Base-by-base conservation (phyloP, 2,329 filamentous ascomycete genomes). In the Apiospora malaysiana region DNA sequence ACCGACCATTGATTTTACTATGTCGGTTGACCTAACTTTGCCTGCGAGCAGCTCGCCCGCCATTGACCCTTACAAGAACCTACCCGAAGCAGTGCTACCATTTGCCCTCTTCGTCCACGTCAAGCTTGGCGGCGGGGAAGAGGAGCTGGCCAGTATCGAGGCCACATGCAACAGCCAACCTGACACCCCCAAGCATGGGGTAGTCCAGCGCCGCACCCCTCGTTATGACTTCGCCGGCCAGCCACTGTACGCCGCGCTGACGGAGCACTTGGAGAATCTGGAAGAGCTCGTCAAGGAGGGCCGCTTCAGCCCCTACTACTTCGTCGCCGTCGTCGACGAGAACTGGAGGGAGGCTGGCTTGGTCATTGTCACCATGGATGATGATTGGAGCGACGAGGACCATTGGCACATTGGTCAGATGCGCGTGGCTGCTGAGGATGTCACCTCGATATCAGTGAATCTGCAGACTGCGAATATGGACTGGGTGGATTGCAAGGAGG, bases 41-140 rank as follows among this genome's bases (percentile, higher is more conserved):
- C 63, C 63, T 7, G 40, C 10, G 40, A 45, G 40, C 63, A 43
- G 40, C 6, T 66, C 40, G n/a, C 63, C 63, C 12, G n/a, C 63
- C n/a, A 66, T 66, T 12, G 63, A 66, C n/a, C 32, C 18, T 4
- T 66, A 66, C 10, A 45, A 66, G 40, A n/a, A 66, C 5, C n/a
- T 66, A 2, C 63, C 63, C 40, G 63, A 66, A 0, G 4, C 16
- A 0, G 10, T 66, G 9, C 40, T 66, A 0, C 63, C 63, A 0
- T 66, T 66, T 8, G 63, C 63, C 40, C n/a, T 66, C 40, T 66
- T 27, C 37, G 63, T 66, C 40, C 63, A 66, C n/a, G 63, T 66
- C n/a, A 1, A 45, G 0, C 40, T 66, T 16, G 4, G n/a, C 14
- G 63, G 21, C n/a, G 25, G 49, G 2, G 63, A 42, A 42, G 40